Percentiles rank a stretch among this genome's conserved stretches.
These are phyloP conservation scores for Ogataea glucozyma DNA, from an alignment of 805 yeast species.

Conservation along the genomic window DNA sequence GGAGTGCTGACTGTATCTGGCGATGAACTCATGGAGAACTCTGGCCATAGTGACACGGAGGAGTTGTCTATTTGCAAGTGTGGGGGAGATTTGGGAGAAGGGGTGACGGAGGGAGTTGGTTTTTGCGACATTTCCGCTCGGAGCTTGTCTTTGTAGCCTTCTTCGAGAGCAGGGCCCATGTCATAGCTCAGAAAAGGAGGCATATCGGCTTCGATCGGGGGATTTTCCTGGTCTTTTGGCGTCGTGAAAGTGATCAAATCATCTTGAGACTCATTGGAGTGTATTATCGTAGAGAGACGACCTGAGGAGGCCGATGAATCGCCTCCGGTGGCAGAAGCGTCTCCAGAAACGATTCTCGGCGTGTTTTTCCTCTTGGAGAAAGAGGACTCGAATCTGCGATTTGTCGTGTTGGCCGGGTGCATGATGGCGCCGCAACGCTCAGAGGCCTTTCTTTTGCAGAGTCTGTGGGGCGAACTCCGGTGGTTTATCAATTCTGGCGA, in stretches of 20 bases:
- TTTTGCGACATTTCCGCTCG: neutral
- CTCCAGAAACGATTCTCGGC: constrained; percentile 8
- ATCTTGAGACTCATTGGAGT: constrained; percentile 20
- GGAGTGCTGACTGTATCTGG: no score
- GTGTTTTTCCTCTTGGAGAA: constrained; percentile 18
- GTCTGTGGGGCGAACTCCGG: no score
- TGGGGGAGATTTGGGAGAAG: constrained; percentile 3
- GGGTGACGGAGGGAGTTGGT: constrained; percentile 1
- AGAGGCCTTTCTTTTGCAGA: no score
- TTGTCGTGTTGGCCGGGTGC: constrained; percentile 2
- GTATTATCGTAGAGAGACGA: neutral
- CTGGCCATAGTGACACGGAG: constrained; percentile 14
- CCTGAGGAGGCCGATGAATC: neutral
- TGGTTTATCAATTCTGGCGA: neutral
- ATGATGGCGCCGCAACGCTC: no score
- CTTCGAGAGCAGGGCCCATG: constrained; percentile 27
- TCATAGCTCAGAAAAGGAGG: constrained; percentile 14
- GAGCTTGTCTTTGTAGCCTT: constrained; percentile 19
- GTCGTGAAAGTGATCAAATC: constrained; percentile 15
- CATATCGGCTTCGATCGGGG: no score
- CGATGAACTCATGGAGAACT: constrained; percentile 15
- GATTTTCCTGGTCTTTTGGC: no score
- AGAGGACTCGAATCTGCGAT: constrained; percentile 26
- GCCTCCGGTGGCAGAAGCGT: neutral
- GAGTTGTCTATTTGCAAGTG: constrained; percentile 8